phyloP scores from a whole-genome alignment of 768 basidiomycete genomes.

The Favolaschia claudopus region DNA sequence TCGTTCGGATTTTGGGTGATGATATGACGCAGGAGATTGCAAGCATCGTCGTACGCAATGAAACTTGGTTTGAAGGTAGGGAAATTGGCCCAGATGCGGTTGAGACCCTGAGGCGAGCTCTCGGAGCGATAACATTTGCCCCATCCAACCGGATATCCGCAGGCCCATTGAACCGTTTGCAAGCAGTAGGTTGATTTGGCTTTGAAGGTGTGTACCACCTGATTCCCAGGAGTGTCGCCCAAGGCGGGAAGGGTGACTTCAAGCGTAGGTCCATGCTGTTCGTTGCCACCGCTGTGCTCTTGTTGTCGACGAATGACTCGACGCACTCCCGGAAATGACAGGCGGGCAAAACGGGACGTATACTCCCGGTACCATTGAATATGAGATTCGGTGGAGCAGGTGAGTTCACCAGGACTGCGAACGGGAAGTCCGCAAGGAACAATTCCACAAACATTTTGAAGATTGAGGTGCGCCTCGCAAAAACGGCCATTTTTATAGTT shows the following conservation, averaged over 20 bases:
- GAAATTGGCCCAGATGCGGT: conserved; percentile 10
- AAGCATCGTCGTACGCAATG: conserved; percentile 25
- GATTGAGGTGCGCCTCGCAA: conserved; percentile 29
- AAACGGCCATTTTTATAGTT: conserved; percentile 41
- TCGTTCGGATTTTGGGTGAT: conserved; percentile 3
- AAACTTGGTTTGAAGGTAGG: conserved; percentile 6
- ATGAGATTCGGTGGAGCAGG: not conserved
- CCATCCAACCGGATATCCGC: conserved; percentile 26
- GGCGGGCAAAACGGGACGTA: not conserved
- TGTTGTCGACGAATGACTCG: not conserved
- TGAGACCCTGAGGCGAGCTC: conserved; percentile 19
- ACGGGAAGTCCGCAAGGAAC: not conserved
- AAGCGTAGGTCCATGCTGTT: not conserved
- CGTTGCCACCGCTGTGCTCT: not conserved
- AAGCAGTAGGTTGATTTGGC: conserved; percentile 21
- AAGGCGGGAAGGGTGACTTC: not conserved
- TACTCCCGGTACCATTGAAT: conserved; percentile 1
- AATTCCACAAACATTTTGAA: not conserved
- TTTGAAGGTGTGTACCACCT: conserved; percentile 21
- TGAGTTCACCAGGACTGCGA: not conserved
- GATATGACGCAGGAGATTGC: conserved; percentile 6
- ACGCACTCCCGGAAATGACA: not conserved
- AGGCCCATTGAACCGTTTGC: conserved; percentile 29
- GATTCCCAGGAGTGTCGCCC: not conserved
- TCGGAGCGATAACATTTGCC: conserved; percentile 26